Conservation (phyloP, 768 basidiomycete species). For the Hypholoma sublateritium region DNA sequence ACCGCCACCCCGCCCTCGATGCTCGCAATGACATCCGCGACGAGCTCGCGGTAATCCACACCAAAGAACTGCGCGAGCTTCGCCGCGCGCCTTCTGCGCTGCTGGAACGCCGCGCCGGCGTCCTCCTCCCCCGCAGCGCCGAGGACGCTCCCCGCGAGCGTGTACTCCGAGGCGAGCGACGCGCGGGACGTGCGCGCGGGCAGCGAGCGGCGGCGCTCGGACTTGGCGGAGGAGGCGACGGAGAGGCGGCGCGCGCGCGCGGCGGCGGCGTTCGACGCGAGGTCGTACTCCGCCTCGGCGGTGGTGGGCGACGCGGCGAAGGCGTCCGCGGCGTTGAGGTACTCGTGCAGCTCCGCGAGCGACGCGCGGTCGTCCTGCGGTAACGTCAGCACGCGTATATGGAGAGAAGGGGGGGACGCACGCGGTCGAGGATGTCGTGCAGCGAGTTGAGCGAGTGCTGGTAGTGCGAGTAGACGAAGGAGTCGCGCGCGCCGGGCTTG, state of each 20-base stretch:
- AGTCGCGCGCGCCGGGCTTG: slow-evolving; percentile 25
- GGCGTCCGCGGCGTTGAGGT: slow-evolving; percentile 42
- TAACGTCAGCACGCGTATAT: neutral
- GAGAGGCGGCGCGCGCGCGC: slow-evolving; percentile 27
- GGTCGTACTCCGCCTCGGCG: neutral
- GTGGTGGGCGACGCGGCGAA: neutral
- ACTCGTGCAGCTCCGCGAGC: slow-evolving; percentile 72
- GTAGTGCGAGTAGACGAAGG: slow-evolving; percentile 70
- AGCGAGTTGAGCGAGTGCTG: slow-evolving; percentile 82
- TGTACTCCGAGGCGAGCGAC: slow-evolving; percentile 53
- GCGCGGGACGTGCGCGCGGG: slow-evolving; percentile 62
- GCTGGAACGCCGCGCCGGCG: slow-evolving; percentile 51
- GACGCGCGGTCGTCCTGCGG: slow-evolving; percentile 73
- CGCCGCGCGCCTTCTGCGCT: slow-evolving; percentile 71
- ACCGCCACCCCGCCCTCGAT: slow-evolving; percentile 75
- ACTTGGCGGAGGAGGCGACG: slow-evolving; percentile 41
- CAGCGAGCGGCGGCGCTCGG: slow-evolving; percentile 70
- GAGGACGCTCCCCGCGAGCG: slow-evolving; percentile 37
- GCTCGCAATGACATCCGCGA: slow-evolving; percentile 76
- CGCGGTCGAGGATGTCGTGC: slow-evolving; percentile 75
- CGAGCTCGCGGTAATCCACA: slow-evolving; percentile 77
- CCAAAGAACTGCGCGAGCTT: slow-evolving; percentile 89
- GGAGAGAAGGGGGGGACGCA: slow-evolving; percentile 32
- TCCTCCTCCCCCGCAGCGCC: slow-evolving; percentile 18
- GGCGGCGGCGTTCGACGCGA: neutral